Evolutionary conservation across 1,139 yeast species (phyloP), one percentile per base, ranked within the genome.

Genomic region (Yamadazyma buinensis): DNA sequence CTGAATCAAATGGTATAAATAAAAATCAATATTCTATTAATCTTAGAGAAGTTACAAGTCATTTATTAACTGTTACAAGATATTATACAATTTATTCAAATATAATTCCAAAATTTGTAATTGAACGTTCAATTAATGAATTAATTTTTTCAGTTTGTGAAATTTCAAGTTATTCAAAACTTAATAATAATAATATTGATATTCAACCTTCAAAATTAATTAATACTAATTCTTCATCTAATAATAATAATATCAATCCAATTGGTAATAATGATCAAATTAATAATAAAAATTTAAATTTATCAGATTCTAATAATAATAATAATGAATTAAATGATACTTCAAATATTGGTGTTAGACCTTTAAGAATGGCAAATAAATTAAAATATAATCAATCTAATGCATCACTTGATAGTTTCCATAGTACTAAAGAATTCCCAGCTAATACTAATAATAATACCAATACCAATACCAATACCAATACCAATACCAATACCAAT

Each of bases 91-190:
- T 79, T 6, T 80, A 84, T 42, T 66, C 75, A 5, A 72, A 73
- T 7, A 52, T 85, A 11, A 61, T 87, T 35, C 97, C 97, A 1
- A 73, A 73, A 37, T 65, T 84, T 23, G 73, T 88, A 8, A 69
- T 90, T 26, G 86, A 87, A 57, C 78, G 90, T 18, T 83, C 97
- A 0, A 65, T 87, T 9, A 75, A 86, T 23, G 96, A 88, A 51
- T 62, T 90, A 30, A 71, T 81, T 11, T 82, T 81, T 49, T 71
- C 88, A 1, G 73, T 87, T 11, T 80, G 90, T 51, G 95, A 85
- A 46, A 69, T 85, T 39, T 59, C 84, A 21, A 39, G 44, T 13
- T 34, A 33, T 21, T 27, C 38, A 12, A 46, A 46, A 20, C 31
- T 46, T 18, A 23, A 43, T 15, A 33, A 33, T 26, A 33, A 36